These are phyloP conservation scores for Phalaenopsis hybrid DNA, from an alignment of 116 monocot genomes.

Conservation along the genomic window DNA sequence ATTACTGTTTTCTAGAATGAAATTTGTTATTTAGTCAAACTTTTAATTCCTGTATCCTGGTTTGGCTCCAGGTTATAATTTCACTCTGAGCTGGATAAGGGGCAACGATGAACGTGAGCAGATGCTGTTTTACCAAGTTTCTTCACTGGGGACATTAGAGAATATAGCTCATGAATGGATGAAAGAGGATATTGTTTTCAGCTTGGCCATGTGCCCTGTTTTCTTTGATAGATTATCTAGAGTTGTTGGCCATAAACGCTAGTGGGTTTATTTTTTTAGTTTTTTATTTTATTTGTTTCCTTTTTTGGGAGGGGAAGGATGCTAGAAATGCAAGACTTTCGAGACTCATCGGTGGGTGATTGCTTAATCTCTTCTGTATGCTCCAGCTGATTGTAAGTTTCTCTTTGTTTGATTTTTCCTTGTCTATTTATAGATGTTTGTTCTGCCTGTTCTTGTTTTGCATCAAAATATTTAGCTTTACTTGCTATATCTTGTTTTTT, in stretches of 20 bases:
- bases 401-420: no score
- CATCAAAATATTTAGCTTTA: no score
- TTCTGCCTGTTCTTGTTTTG: no score
- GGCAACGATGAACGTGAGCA: slow-evolving; percentile 18
- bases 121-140: slow-evolving; percentile 45
- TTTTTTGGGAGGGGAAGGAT: no score
- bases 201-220: slow-evolving; percentile 48
- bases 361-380: no score
- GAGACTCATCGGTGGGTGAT: no score
- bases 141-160: slow-evolving; percentile 66
- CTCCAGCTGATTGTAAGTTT: no score
- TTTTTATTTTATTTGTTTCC: no score
- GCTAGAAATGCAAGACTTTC: no score
- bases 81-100: slow-evolving; percentile 52
- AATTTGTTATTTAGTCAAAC: background rate
- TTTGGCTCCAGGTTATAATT: slow-evolving; percentile 56
- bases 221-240: slow-evolving; percentile 61
- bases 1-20: no score
- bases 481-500: no score
- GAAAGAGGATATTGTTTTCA: slow-evolving; percentile 77
- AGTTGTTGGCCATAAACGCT: background rate
- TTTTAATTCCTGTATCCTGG: background rate
- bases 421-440: no score
- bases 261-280: background rate
- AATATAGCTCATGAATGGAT: slow-evolving; percentile 75